Evolutionary conservation across 2,329 filamentous ascomycete species (phyloP), one percentile per base, ranked within the genome.

Genomic region (Dactylellina cionopaga): DNA sequence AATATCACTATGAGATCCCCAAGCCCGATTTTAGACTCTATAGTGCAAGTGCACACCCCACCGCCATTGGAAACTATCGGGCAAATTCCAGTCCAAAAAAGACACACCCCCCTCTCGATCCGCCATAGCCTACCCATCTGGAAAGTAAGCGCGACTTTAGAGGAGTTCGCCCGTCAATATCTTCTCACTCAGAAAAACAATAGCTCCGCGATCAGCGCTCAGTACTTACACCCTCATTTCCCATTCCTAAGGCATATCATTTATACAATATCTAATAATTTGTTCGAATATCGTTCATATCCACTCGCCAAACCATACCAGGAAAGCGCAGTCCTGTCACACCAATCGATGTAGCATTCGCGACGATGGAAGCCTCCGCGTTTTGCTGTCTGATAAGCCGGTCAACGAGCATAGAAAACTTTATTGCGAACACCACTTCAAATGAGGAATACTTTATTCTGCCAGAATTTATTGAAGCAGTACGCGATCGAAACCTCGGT

Each of bases 241-340:
- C 19, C 62, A 3, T 31, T 65, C 1, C 11, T 65, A 13, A n/a
- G 31, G 35, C 9, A 11, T 10, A 46, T 65, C 51, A 41, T 65
- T 17, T 65, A 65, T 24, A 17, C 15, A 3, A 49, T 56, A 47
- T 65, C 62, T 11, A 65, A 65, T 51, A 11, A 31, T 5, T 1
- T 65, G 1, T 27, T 43, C 22, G 2, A 17, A 33, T 52, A 9
- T 33, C 3, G 22, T 19, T 9, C 7, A 52, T 33, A 52, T 52
- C 17, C 27, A 46, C 51, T 19, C 41, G 51, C 6, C 15, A 24
- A 6, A 1, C 13, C 5, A 22, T 65, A 2, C 17, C 13, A 27
- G 35, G 47, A 13, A 22, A 44, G 5, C 13, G 13, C 35, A 15
- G 35, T n/a, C 35, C n/a, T n/a, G n/a, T n/a, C n/a, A n/a, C n/a